Evolutionary conservation across 345 rosid species (phyloP), one percentile per base, ranked within the genome.

Genomic region (Passiflora organensis): DNA sequence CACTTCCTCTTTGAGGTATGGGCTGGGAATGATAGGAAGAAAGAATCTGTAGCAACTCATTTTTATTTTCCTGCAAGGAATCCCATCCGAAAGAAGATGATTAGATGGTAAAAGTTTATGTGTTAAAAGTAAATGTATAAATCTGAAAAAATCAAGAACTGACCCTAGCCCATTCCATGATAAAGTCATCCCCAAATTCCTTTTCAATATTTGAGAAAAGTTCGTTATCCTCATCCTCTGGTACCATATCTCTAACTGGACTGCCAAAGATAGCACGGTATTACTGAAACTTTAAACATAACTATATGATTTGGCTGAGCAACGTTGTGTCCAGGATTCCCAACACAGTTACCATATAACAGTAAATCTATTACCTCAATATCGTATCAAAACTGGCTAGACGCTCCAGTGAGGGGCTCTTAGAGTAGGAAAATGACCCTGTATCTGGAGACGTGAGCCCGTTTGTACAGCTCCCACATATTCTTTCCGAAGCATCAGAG

Each of bases 81-180:
- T 43, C 43, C 54, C 8, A 48, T 58, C 71, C 53, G 55, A 56
- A 32, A 62, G 22, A 17, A 52, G 23, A 48, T 2, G 11, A 58
- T 60, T 51, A 59, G 52, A 65, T 36, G 41, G 43, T 23, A 44
- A 43, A 67, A 24, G 12, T 23, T 19, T 32, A 43, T 52, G 52
- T 28, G 59, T 48, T 19, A 55, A 73, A 51, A 48, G n/a, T 23
- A 44, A 43, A 67, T 32, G 12, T 23, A 22, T 32, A 43, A 55
- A 52, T 28, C 59, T 48, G 22, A 55, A 73, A 51, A 48, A 43
- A 28, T 28, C 44, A 50, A 52, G 41, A 67, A 79, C 86, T 70
- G 60, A 91, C 98, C 87, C 72, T 84, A 39, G 96, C 99, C 96
- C 99, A 93, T 62, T 84, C 95, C 80, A 84, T 73, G 59, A 93